Conservation (phyloP, 306 rosid genomes). For the Acmispon strigosus region DNA sequence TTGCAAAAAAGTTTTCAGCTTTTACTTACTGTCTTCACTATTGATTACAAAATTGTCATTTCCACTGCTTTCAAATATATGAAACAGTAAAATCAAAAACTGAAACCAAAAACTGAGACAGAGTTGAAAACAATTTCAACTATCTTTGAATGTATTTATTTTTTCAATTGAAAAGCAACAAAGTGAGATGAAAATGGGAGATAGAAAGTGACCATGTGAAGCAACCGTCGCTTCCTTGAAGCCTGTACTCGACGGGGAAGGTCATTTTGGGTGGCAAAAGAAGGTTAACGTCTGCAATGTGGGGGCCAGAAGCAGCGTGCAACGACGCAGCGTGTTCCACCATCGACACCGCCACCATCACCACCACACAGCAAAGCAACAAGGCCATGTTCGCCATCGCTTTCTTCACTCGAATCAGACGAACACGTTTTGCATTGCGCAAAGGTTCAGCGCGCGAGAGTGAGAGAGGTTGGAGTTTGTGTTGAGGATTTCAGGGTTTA, state of each 20-base stretch:
- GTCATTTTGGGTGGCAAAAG: slow-evolving; percentile 85
- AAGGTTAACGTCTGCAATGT: slow-evolving; percentile 79
- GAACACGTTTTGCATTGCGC: neutral
- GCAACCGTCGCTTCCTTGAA: slow-evolving; percentile 93
- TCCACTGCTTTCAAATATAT: too few relatives aligned
- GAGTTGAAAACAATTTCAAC: too few relatives aligned
- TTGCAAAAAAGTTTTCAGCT: too few relatives aligned
- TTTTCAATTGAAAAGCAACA: neutral
- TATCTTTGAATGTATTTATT: neutral
- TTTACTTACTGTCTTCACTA: too few relatives aligned
- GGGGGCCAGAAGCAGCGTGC: slow-evolving; percentile 62
- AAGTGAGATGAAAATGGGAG: neutral
- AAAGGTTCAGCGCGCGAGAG: neutral
- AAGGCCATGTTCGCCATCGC: neutral
- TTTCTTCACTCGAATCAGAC: neutral
- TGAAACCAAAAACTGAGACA: too few relatives aligned
- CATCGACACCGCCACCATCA: neutral
- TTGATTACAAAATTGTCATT: too few relatives aligned
- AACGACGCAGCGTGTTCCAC: slow-evolving; percentile 17
- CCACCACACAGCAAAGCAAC: neutral
- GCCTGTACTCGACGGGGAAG: slow-evolving; percentile 71
- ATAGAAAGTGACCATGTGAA: slow-evolving; percentile 55
- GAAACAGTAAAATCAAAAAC: too few relatives aligned
- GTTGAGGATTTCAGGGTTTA: neutral
- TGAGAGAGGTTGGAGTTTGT: neutral